phyloP scores from a whole-genome alignment of 2,329 filamentous ascomycete genomes.

The Colletotrichum zoysiae region DNA sequence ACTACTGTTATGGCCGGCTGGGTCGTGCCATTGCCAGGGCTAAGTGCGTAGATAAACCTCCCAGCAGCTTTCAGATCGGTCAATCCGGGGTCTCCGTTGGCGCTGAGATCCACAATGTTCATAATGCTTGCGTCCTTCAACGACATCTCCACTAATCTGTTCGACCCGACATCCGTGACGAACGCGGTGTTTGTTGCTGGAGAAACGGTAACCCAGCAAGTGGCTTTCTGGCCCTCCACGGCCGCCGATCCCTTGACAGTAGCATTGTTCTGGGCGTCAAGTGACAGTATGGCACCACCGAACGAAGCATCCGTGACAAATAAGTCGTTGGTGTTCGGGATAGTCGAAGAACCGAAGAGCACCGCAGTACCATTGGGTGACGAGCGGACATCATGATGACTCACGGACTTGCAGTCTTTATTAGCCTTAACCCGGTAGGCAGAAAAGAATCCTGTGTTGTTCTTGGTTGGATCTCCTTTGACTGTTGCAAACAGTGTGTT shows the following conservation, averaged over 20 bases:
- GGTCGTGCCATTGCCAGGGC: slow-evolving; percentile 62
- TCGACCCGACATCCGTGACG: slow-evolving; percentile 66
- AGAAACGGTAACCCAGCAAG: slow-evolving; percentile 70
- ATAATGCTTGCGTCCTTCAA: slow-evolving; percentile 61
- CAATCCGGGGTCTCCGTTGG: slow-evolving; percentile 64
- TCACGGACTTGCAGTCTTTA: slow-evolving; percentile 35
- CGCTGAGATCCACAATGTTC: slow-evolving; percentile 55
- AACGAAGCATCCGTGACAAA: slow-evolving; percentile 72
- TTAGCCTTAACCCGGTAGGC: slow-evolving; percentile 58
- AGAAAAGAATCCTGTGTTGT: slow-evolving; percentile 69
- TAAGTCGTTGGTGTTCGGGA: slow-evolving; percentile 59
- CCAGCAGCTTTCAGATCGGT: slow-evolving; percentile 67
- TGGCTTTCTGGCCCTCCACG: slow-evolving; percentile 65
- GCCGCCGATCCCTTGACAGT: slow-evolving; percentile 54
- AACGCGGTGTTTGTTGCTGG: slow-evolving; percentile 63
- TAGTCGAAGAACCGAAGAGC: slow-evolving; percentile 64
- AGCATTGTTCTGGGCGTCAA: slow-evolving; percentile 50
- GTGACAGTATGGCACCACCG: slow-evolving; percentile 62
- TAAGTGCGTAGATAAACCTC: slow-evolving; percentile 68
- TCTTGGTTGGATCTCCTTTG: slow-evolving; percentile 68
- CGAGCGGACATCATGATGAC: slow-evolving; percentile 48
- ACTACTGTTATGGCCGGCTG: slow-evolving; percentile 54
- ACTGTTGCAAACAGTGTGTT: slow-evolving; percentile 66
- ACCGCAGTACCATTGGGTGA: slow-evolving; percentile 68
- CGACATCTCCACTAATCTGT: slow-evolving; percentile 70